These are phyloP conservation scores for Lumnitzera littorea DNA, from an alignment of 345 rosid genomes.

Conservation along the genomic window DNA sequence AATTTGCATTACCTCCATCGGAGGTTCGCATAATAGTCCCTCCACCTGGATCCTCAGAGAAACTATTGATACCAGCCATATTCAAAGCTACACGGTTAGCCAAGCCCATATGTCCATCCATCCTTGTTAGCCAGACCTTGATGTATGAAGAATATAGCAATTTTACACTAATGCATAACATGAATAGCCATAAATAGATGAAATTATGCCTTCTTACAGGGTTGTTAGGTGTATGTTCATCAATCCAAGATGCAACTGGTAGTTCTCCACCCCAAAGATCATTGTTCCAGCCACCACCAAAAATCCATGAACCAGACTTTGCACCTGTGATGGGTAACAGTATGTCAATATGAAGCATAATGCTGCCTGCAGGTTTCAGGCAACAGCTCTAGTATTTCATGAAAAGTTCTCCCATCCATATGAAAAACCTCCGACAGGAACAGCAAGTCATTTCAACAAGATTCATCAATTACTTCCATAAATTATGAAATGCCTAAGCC, in stretches of 20 bases:
- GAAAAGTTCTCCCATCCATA: not conserved
- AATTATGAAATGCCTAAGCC: too few relatives aligned
- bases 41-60: constrained; percentile 59
- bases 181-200: not conserved
- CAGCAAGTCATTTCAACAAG: too few relatives aligned
- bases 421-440: too few relatives aligned
- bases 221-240: constrained; percentile 58
- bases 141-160: constrained; percentile 5
- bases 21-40: constrained; percentile 54
- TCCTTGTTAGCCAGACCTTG: constrained; percentile 81
- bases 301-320: constrained; percentile 64
- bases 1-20: constrained; percentile 47
- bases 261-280: constrained; percentile 92
- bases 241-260: constrained; percentile 77
- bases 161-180: not conserved
- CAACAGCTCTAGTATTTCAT: not conserved
- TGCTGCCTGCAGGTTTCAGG: not conserved
- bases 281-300: constrained; percentile 98
- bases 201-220: constrained; percentile 44
- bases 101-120: constrained; percentile 93
- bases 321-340: constrained; percentile 26
- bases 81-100: constrained; percentile 75
- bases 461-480: too few relatives aligned
- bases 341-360: not conserved
- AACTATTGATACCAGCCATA: constrained; percentile 50